These are phyloP conservation scores for Hyphopichia pseudoburtonii DNA, from an alignment of 1,139 yeast genomes.

Conservation along the genomic window DNA sequence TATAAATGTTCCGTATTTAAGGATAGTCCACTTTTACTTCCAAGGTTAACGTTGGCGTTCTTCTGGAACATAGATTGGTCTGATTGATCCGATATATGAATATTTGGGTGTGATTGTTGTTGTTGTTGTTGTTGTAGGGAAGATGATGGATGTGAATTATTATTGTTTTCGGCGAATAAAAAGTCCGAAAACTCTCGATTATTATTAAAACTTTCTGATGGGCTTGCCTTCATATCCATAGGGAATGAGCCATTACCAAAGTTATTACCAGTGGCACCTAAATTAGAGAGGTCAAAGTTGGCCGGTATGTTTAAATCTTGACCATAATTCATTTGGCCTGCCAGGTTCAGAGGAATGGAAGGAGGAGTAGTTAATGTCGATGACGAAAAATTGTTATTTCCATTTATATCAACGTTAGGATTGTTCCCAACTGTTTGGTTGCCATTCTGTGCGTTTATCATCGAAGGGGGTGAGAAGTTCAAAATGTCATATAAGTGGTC, in stretches of 20 bases:
- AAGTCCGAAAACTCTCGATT: too few relatives aligned
- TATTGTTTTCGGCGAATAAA: too few relatives aligned
- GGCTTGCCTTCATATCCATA: too few relatives aligned
- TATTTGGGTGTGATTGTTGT: constrained; percentile 1
- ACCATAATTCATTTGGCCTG: background rate
- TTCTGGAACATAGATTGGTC: constrained; percentile 6
- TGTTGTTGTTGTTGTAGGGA: constrained; percentile 2
- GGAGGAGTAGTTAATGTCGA: constrained; percentile 1
- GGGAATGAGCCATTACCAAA: too few relatives aligned
- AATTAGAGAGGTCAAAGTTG: too few relatives aligned
- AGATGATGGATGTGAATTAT: constrained; percentile 3
- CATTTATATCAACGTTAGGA: background rate
- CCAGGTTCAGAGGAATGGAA: background rate
- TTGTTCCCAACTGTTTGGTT: background rate
- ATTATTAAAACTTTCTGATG: too few relatives aligned
- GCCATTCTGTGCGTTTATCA: background rate
- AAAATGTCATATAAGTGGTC: constrained; percentile 27
- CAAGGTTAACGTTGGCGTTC: constrained; percentile 10
- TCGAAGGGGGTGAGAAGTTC: constrained; percentile 13
- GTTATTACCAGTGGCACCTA: too few relatives aligned
- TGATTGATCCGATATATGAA: constrained; percentile 1
- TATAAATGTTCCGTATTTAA: constrained; percentile 10
- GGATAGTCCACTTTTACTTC: constrained; percentile 7
- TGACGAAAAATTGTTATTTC: background rate
- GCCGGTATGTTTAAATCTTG: background rate